Conservation (phyloP, 75 land plant genomes). For the Sequoia sempervirens region DNA sequence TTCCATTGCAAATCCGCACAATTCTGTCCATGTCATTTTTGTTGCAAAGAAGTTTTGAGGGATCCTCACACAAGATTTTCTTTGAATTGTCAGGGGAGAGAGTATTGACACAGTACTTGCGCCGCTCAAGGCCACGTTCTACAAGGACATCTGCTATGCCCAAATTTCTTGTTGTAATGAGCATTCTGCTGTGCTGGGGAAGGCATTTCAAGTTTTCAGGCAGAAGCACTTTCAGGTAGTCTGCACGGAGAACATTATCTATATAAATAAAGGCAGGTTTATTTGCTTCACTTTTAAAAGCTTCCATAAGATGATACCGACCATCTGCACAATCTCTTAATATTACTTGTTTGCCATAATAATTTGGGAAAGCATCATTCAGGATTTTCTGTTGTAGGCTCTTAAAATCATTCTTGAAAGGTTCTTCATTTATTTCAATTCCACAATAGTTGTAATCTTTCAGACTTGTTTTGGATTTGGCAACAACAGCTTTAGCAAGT, state of each 20-base stretch:
- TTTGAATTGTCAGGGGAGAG: neutral
- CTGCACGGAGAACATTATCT: neutral
- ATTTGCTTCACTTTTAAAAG: neutral
- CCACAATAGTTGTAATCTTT: neutral
- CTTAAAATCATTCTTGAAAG: neutral
- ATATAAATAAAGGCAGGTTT: neutral
- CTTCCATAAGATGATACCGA: neutral
- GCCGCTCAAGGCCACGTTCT: neutral
- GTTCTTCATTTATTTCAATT: neutral
- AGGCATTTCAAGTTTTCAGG: neutral
- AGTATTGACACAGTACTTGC: neutral
- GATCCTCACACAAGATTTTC: neutral
- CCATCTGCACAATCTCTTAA: neutral
- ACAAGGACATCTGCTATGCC: neutral
- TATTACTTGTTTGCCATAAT: neutral
- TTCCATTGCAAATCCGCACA: neutral
- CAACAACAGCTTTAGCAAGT: neutral
- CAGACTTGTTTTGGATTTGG: neutral
- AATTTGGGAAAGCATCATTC: neutral
- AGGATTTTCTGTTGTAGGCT: neutral
- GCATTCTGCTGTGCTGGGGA: neutral
- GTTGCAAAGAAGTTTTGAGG: neutral
- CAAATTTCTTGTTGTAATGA: neutral
- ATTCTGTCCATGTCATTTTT: neutral
- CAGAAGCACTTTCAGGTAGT: neutral